These are phyloP conservation scores for Salix udensis DNA, from an alignment of 345 rosid species.

Conservation along the genomic window DNA sequence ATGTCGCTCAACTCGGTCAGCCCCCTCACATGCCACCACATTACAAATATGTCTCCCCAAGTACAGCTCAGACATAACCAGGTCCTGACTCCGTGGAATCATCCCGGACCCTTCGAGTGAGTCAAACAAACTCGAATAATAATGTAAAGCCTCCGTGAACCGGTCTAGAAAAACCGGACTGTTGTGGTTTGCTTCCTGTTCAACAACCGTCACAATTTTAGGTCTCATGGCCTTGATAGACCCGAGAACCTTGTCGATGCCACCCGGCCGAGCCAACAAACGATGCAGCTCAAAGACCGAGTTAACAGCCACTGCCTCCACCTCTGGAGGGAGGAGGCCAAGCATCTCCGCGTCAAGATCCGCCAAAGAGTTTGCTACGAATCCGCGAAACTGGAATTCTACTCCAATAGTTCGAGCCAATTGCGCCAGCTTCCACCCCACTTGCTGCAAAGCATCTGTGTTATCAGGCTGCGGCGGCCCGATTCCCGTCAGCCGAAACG, in stretches of 20 bases:
- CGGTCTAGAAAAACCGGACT: constrained; percentile 30
- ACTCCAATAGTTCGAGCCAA: constrained; percentile 30
- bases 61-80: constrained; percentile 36
- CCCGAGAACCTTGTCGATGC: constrained; percentile 25
- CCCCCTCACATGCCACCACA: constrained; percentile 56
- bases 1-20: constrained; percentile 75
- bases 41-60: constrained; percentile 36
- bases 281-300: constrained; percentile 36
- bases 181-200: constrained; percentile 35
- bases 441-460: constrained; percentile 24
- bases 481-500: constrained; percentile 23
- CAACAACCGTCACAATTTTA: constrained; percentile 31
- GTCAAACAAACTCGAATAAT: constrained; percentile 36
- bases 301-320: constrained; percentile 30
- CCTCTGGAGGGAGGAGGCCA: constrained; percentile 22
- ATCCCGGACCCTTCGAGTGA: constrained; percentile 30
- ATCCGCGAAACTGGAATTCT: constrained; percentile 31
- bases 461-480: constrained; percentile 33
- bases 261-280: constrained; percentile 22
- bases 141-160: constrained; percentile 32
- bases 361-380: constrained; percentile 29
- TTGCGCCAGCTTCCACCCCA: constrained; percentile 33
- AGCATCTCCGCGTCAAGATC: constrained; percentile 32
- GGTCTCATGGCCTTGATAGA: constrained; percentile 30
- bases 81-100: constrained; percentile 24